Base-by-base conservation (phyloP, 768 basidiomycete genomes). In the Boletus sp. region DNA sequence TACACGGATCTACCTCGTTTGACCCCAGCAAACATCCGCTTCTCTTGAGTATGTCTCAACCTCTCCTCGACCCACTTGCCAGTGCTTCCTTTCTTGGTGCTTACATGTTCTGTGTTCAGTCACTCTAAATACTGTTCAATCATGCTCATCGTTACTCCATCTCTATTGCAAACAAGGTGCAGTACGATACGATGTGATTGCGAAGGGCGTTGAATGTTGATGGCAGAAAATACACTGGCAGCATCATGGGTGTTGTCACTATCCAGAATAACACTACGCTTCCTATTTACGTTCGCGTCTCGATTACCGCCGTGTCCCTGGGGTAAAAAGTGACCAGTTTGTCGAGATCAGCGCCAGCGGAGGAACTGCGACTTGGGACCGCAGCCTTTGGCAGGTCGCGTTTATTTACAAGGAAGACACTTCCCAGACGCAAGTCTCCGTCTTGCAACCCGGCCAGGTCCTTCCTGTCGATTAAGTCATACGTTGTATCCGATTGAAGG, bases 251-350 rank as follows among this genome's bases (percentile, higher is more conserved):
- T 24, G n/a, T n/a, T n/a, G n/a, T n/a, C n/a, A n/a, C n/a, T n/a
- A n/a, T n/a, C n/a, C n/a, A 14, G 17, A n/a, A 41, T 17, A 18
- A 18, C 40, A 41, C 40, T n/a, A 11, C 0, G 0, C 0, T 0
- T 10, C 8, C 9, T 41, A 10, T 41, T 18, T 4, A 11, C n/a
- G 40, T 41, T n/a, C 40, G 40, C 7, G 18, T 41, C 40, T 20
- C 40, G 10, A 11, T 9, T 15, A 41, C 40, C n/a, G n/a, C n/a
- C n/a, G n/a, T 7, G 40, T n/a, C n/a, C n/a, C n/a, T n/a, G 0
- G 18, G 40, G 9, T 7, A 18, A 18, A 17, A n/a, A 10, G 10
- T 7, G 37, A 39, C 7, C 1, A n/a, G n/a, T 41, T 41, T 17
- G 4, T 18, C 40, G 10, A 11, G 17, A 41, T 41, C 18, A 9